Evolutionary conservation across 768 basidiomycete species (phyloP).

Genomic region (Pulveroboletus sp.): DNA sequence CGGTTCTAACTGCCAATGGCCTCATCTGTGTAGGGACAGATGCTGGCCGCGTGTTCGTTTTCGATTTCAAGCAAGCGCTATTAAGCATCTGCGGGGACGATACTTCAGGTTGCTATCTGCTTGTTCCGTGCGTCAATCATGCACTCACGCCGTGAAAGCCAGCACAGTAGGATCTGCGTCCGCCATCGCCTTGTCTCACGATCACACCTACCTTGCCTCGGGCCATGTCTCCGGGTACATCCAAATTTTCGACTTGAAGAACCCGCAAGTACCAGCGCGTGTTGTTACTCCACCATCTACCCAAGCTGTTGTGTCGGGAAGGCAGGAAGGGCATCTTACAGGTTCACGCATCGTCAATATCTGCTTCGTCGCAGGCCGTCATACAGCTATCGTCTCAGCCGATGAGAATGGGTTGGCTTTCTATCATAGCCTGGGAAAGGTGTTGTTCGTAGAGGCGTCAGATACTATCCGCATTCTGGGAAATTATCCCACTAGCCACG

Average conservation of each 20-base stretch:
- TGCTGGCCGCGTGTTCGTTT: constrained; percentile 73
- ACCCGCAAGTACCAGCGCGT: constrained; percentile 65
- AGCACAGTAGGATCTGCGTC: constrained; percentile 73
- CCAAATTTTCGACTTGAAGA: constrained; percentile 79
- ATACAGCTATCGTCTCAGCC: constrained; percentile 88
- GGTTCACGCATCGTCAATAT: constrained; percentile 80
- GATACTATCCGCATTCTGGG: constrained; percentile 94
- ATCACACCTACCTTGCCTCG: constrained; percentile 89
- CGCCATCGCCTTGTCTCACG: constrained; percentile 87
- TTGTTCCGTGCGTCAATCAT: constrained; percentile 7
- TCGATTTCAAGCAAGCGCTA: constrained; percentile 87
- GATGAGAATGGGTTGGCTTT: constrained; percentile 92
- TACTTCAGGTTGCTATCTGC: constrained; percentile 46
- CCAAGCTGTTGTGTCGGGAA: constrained; percentile 64
- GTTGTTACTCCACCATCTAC: constrained; percentile 68
- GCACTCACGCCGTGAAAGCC: constrained; percentile 39
- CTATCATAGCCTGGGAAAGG: constrained; percentile 91
- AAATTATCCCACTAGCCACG: constrained; percentile 57
- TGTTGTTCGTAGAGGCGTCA: constrained; percentile 91
- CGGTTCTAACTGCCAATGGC: constrained; percentile 81
- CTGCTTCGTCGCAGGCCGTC: constrained; percentile 86
- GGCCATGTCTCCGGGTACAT: constrained; percentile 86
- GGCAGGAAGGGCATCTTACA: constrained; percentile 82
- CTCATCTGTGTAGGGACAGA: constrained; percentile 88
- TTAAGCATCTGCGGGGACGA: constrained; percentile 78